Percentiles rank a stretch among this genome's conserved stretches.
Evolutionary conservation across 345 rosid genomes (phyloP).

Genomic region (Eucalyptus tenuipes): DNA sequence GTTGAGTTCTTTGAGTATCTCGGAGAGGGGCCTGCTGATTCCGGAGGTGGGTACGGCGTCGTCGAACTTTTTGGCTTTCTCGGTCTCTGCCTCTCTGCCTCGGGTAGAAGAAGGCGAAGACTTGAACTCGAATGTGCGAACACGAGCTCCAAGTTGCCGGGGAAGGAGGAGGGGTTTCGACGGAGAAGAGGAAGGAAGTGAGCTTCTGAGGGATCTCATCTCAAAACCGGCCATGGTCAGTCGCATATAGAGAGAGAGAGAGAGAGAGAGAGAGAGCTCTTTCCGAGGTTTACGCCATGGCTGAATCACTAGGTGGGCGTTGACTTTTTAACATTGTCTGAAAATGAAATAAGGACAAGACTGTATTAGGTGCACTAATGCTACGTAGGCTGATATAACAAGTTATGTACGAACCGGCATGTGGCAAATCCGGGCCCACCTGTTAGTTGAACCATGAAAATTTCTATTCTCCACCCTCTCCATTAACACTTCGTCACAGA

Average conservation of each 20-base stretch:
- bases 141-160: not conserved
- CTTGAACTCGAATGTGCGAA: not conserved
- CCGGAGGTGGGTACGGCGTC: conserved; percentile 46
- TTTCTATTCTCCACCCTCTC: too few species aligned
- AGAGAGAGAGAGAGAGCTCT: not conserved
- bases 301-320: not conserved
- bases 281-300: not conserved
- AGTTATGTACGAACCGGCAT: too few species aligned
- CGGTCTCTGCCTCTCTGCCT: not conserved
- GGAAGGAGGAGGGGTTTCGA: not conserved
- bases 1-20: conserved; percentile 65
- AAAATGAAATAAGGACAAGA: not conserved
- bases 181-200: not conserved
- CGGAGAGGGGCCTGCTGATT: conserved; percentile 48
- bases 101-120: not conserved
- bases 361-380: too few species aligned
- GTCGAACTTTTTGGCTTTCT: not conserved
- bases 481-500: too few species aligned
- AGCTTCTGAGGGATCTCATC: not conserved
- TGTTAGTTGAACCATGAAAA: too few species aligned
- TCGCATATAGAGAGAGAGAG: not conserved
- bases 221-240: not conserved
- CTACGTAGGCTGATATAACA: too few species aligned
- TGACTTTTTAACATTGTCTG: not conserved
- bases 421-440: too few species aligned